Conservation (phyloP, 129 eudicot species). For the Tanacetum coccineum region DNA sequence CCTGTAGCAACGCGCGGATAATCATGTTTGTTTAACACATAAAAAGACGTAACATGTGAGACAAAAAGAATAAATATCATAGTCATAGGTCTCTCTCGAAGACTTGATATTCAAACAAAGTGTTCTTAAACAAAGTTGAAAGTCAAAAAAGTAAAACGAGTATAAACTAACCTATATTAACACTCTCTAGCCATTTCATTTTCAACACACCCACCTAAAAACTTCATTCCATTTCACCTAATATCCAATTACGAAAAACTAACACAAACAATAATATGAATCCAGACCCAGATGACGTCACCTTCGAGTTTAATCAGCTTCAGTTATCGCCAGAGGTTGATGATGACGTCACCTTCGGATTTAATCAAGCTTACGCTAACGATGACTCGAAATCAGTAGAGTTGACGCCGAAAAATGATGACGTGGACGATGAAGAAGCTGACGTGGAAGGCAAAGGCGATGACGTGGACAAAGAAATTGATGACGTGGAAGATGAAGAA, state of each 20-base stretch:
- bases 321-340: no score
- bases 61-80: not conserved
- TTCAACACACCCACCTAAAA: not conserved
- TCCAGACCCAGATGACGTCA: slow-evolving; percentile 16
- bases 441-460: no score
- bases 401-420: no score
- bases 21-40: no score
- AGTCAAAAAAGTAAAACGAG: not conserved
- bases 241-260: not conserved
- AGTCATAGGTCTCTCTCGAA: no score
- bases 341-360: not conserved
- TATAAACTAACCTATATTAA: not conserved
- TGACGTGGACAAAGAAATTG: no score
- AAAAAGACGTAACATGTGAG: not conserved
- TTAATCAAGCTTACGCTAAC: not conserved
- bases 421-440: no score
- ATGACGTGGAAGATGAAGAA: slow-evolving; percentile 53
- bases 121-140: no score
- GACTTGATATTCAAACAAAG: no score
- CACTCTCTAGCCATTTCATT: not conserved
- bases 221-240: not conserved
- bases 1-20: no score
- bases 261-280: not conserved
- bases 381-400: not conserved
- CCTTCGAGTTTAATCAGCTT: no score